Conservation (phyloP, 805 yeast species). For the Naumovozyma baii region DNA sequence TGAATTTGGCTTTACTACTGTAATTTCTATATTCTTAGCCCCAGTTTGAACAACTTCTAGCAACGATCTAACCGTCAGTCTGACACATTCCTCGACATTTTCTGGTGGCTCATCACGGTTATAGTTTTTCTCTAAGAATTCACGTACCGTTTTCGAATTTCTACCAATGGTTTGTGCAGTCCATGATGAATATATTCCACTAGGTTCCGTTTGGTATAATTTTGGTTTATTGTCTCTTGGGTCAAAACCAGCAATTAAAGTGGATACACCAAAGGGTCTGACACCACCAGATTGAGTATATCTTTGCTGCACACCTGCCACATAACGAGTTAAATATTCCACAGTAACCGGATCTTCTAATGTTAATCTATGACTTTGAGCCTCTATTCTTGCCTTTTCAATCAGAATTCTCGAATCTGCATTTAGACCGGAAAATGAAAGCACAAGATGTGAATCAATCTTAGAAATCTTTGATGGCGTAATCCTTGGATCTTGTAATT, state of each 20-base stretch:
- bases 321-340: slow-evolving; percentile 85
- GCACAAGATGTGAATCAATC: slow-evolving; percentile 79
- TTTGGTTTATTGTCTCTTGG: slow-evolving; percentile 63
- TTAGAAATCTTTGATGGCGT: slow-evolving; percentile 91
- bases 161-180: slow-evolving; percentile 96
- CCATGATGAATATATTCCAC: slow-evolving; percentile 96
- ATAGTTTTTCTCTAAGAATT: slow-evolving; percentile 86
- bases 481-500: slow-evolving; percentile 91
- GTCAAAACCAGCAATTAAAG: slow-evolving; percentile 93
- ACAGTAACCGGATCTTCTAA: slow-evolving; percentile 88
- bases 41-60: slow-evolving; percentile 98
- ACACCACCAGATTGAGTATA: slow-evolving; percentile 98
- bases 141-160: slow-evolving; percentile 89
- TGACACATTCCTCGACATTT: slow-evolving; percentile 60
- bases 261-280: slow-evolving; percentile 94
- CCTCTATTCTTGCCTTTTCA: slow-evolving; percentile 92
- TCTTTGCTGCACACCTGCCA: slow-evolving; percentile 96
- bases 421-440: slow-evolving; percentile 94
- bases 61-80: slow-evolving; percentile 74
- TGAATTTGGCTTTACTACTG: slow-evolving; percentile 67
- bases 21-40: slow-evolving; percentile 88
- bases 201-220: slow-evolving; percentile 91
- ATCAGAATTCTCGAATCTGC: slow-evolving; percentile 96
- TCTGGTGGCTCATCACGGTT: slow-evolving; percentile 41
- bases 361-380: slow-evolving; percentile 89